Percentiles rank a stretch among this genome's conserved stretches.
Conservation (phyloP, 768 basidiomycete genomes). For the Leccinum aurantiacum region DNA sequence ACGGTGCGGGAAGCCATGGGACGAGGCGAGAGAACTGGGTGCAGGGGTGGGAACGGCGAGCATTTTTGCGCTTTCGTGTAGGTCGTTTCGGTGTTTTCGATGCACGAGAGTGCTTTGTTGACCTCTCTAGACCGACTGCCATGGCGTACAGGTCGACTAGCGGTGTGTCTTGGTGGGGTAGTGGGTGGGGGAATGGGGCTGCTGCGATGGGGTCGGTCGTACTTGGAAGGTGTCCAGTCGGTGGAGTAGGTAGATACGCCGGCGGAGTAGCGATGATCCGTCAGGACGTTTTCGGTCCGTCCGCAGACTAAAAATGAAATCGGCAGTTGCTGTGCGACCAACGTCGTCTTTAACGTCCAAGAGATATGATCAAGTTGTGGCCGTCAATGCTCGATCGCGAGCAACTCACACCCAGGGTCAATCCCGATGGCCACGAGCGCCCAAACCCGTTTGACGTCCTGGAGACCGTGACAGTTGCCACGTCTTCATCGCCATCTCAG, state of each 20-base stretch:
- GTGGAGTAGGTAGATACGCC: not conserved
- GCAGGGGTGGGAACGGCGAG: constrained; percentile 66
- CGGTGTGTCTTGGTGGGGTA: constrained; percentile 53
- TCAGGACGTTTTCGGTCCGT: constrained; percentile 1
- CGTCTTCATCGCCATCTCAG: constrained; percentile 21
- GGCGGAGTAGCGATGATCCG: constrained; percentile 17
- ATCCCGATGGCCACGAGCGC: constrained; percentile 42
- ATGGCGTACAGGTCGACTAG: constrained; percentile 47
- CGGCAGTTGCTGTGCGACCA: constrained; percentile 13
- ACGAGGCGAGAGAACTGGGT: constrained; percentile 51
- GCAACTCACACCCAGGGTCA: constrained; percentile 60
- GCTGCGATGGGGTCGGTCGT: constrained; percentile 40
- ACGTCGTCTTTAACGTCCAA: constrained; percentile 15
- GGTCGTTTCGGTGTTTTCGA: constrained; percentile 26
- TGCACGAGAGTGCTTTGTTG: not conserved
- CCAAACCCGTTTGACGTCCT: constrained; percentile 63
- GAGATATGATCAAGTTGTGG: constrained; percentile 71
- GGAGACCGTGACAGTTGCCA: constrained; percentile 31
- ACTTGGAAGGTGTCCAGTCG: constrained; percentile 28
- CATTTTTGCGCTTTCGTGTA: constrained; percentile 56
- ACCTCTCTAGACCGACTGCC: constrained; percentile 53
- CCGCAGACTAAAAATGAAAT: constrained; percentile 15
- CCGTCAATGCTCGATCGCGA: constrained; percentile 42
- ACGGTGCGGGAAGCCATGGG: constrained; percentile 35
- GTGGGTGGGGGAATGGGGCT: constrained; percentile 55